These are phyloP conservation scores for Pseudogymnoascus sp. DNA, from an alignment of 2,329 filamentous ascomycete species.

Conservation along the genomic window DNA sequence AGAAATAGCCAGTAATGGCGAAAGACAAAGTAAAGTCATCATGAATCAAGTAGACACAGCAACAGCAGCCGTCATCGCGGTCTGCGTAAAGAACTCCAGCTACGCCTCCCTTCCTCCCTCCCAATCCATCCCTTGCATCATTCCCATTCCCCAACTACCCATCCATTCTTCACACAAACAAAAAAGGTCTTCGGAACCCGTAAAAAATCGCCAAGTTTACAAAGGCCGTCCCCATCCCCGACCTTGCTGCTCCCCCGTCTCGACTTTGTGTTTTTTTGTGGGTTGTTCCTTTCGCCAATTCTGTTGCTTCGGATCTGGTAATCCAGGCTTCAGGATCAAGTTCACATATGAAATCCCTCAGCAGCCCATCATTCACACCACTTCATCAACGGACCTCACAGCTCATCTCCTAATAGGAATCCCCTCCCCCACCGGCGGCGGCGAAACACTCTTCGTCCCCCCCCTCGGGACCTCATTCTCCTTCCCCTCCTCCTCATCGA, in stretches of 20 bases:
- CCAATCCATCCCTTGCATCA: neutral
- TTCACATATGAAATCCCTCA: neutral
- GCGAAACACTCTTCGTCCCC: neutral
- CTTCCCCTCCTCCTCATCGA: slow-evolving; percentile 44
- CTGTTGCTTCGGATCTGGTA: neutral
- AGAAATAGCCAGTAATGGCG: neutral
- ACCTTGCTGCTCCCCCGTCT: neutral
- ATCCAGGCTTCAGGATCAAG: neutral
- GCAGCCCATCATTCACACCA: neutral
- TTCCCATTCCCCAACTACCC: neutral
- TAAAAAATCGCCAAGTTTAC: neutral
- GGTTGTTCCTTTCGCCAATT: neutral
- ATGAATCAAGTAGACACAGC: slow-evolving; percentile 4
- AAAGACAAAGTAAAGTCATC: neutral
- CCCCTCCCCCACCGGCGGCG: slow-evolving; percentile 37
- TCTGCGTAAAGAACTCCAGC: neutral
- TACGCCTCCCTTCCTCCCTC: neutral
- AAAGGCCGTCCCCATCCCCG: neutral
- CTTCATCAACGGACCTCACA: neutral
- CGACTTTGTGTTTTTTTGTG: neutral
- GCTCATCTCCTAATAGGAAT: slow-evolving; percentile 49
- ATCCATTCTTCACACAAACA: neutral
- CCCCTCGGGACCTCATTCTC: slow-evolving; percentile 19
- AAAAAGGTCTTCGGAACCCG: neutral
- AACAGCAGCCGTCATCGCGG: neutral